phyloP scores from a whole-genome alignment of 495 filamentous ascomycete genomes.

The Aspergillus biplanus region DNA sequence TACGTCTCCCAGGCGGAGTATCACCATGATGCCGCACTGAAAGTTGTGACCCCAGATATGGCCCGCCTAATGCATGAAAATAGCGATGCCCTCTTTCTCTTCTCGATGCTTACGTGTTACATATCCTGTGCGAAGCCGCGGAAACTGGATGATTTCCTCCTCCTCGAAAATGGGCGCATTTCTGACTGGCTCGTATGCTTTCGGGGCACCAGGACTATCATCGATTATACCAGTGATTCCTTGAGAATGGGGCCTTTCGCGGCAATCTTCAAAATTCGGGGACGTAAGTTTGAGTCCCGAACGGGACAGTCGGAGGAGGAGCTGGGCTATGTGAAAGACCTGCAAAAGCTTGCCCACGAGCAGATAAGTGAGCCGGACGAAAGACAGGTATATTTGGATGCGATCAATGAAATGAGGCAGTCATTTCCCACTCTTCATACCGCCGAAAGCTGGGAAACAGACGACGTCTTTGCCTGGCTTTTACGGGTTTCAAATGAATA shows the following conservation, averaged over 20 bases:
- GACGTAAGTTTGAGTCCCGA: background rate
- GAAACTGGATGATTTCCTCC: conserved; percentile 31
- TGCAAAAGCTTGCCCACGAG: conserved; percentile 2
- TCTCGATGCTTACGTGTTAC: conserved; percentile 37
- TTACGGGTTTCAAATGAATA: conserved; percentile 13
- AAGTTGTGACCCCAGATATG: conserved; percentile 30
- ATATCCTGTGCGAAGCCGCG: conserved; percentile 27
- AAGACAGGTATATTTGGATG: background rate
- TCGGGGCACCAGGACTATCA: conserved; percentile 41
- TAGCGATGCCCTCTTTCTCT: conserved; percentile 39
- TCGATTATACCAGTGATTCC: conserved; percentile 28
- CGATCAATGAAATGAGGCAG: conserved; percentile 8
- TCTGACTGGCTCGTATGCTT: conserved; percentile 46
- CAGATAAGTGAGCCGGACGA: background rate
- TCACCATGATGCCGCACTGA: conserved; percentile 40
- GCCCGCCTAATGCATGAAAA: conserved; percentile 31
- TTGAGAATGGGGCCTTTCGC: conserved; percentile 27
- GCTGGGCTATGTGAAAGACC: background rate
- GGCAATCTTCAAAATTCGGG: conserved; percentile 27
- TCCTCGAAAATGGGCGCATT: conserved; percentile 39
- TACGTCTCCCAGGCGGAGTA: conserved; percentile 34
- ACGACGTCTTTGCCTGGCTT: conserved; percentile 11
- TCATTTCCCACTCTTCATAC: background rate
- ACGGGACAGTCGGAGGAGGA: background rate
- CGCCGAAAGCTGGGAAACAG: background rate